A percentile compares a stretch with the other conserved stretches of the same genome.
Evolutionary conservation across 345 rosid species (phyloP).

Genomic region (Syzygium oleosum): DNA sequence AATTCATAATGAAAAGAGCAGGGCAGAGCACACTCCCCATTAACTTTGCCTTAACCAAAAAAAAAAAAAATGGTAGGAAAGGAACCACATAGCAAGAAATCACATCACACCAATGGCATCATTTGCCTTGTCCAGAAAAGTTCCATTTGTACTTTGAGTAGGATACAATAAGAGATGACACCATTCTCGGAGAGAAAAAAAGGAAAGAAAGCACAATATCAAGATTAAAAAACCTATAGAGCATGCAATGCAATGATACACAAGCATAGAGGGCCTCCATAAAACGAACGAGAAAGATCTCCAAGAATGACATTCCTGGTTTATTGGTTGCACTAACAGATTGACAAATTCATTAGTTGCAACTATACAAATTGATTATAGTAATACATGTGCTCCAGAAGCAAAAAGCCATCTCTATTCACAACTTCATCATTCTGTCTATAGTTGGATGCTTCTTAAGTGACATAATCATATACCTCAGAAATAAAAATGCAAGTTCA

Average conservation of each 20-base stretch:
- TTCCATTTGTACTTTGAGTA: not conserved
- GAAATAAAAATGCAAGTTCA: too few species aligned
- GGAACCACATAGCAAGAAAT: not conserved
- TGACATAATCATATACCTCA: too few species aligned
- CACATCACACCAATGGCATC: not conserved
- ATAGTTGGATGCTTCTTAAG: too few species aligned
- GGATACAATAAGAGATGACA: not conserved
- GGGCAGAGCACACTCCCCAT: not conserved
- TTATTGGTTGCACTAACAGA: too few species aligned
- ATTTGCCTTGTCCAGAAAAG: not conserved
- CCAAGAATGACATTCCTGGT: too few species aligned
- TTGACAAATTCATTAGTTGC: too few species aligned
- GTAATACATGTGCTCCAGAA: too few species aligned
- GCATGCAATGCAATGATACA: not conserved
- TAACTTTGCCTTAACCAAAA: not conserved
- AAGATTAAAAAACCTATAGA: not conserved
- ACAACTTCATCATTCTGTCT: too few species aligned
- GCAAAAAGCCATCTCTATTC: too few species aligned
- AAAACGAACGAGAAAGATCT: not conserved
- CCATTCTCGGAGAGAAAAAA: not conserved
- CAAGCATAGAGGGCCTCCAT: not conserved
- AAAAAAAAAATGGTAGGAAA: not conserved
- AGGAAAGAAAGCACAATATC: not conserved
- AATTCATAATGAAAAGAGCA: not conserved
- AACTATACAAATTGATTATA: too few species aligned